These are phyloP conservation scores for Talaromyces sp. DNA, from an alignment of 2,329 filamentous ascomycete genomes.

Conservation along the genomic window DNA sequence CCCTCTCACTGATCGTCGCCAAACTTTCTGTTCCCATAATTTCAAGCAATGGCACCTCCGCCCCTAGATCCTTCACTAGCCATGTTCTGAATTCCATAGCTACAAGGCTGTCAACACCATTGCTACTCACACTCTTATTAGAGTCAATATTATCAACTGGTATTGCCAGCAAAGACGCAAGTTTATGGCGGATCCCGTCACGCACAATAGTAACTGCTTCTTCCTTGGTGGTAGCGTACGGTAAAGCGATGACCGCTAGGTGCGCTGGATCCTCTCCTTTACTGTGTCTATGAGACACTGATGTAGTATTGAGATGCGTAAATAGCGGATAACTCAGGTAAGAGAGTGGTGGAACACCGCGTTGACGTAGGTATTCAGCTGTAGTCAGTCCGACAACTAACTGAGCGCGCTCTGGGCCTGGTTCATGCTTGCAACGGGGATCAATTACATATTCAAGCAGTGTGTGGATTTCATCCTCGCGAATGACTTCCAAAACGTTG, in stretches of 20 bases:
- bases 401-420: slow-evolving; percentile 18
- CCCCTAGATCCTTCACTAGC: slow-evolving; percentile 28
- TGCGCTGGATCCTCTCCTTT: slow-evolving; percentile 16
- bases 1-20: slow-evolving; percentile 20
- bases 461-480: slow-evolving; percentile 21
- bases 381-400: slow-evolving; percentile 22
- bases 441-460: slow-evolving; percentile 22
- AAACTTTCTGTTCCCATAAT: slow-evolving; percentile 21
- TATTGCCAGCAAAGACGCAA: slow-evolving; percentile 23
- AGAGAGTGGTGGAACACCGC: slow-evolving; percentile 20
- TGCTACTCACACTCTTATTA: slow-evolving; percentile 23
- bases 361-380: slow-evolving; percentile 18
- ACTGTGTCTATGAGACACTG: slow-evolving; percentile 12
- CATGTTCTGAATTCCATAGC: slow-evolving; percentile 32
- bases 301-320: slow-evolving; percentile 17
- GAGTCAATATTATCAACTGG: slow-evolving; percentile 26
- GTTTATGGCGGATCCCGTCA: slow-evolving; percentile 21
- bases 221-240: slow-evolving; percentile 18
- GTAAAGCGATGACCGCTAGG: slow-evolving; percentile 18
- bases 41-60: slow-evolving; percentile 22
- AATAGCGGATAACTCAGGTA: slow-evolving; percentile 29
- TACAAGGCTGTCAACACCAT: slow-evolving; percentile 29
- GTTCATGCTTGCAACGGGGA: slow-evolving; percentile 18
- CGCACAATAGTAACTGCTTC: slow-evolving; percentile 21
- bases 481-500: slow-evolving; percentile 17